A percentile compares a stretch with the other conserved stretches of the same genome.
Conservation (phyloP, 495 filamentous ascomycete species). For the Aspergillus bertholletiae region DNA sequence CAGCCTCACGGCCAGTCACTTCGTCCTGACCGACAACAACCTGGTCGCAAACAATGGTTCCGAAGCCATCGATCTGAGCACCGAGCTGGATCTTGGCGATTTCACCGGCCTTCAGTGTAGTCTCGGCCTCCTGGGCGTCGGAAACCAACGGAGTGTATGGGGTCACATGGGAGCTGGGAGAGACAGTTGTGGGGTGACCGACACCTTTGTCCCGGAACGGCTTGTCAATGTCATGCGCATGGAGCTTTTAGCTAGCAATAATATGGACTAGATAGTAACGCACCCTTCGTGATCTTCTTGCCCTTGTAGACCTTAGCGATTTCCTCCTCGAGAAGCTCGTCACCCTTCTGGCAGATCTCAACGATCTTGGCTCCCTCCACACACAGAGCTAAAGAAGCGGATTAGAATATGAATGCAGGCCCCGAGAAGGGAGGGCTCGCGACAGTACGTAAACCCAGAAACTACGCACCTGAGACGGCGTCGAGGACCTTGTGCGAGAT, state of each 20-base stretch:
- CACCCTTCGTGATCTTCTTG: constrained; percentile 93
- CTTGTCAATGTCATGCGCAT: constrained; percentile 15
- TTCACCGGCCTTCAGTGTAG: constrained; percentile 76
- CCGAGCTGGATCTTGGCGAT: constrained; percentile 94
- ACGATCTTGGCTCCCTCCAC: constrained; percentile 86
- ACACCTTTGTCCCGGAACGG: constrained; percentile 57
- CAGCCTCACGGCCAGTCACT: constrained; percentile 70
- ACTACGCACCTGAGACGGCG: constrained; percentile 61
- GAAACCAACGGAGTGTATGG: constrained; percentile 90
- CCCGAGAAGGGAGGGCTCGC: too few species aligned
- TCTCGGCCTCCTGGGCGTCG: constrained; percentile 78
- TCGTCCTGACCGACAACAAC: constrained; percentile 65
- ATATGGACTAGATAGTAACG: constrained; percentile 8
- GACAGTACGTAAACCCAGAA: neutral
- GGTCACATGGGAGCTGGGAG: constrained; percentile 89
- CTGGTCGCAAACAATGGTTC: constrained; percentile 93
- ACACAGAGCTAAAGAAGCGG: constrained; percentile 57
- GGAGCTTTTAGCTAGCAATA: neutral
- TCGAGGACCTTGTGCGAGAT: constrained; percentile 95
- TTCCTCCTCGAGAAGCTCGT: constrained; percentile 92
- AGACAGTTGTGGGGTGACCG: constrained; percentile 92
- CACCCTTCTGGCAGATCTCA: constrained; percentile 88
- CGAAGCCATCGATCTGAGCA: constrained; percentile 96
- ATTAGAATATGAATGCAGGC: constrained; percentile 20
- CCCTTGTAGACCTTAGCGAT: constrained; percentile 94